phyloP scores from a whole-genome alignment of 179 eudicot genomes.

The Monotropa hypopitys region DNA sequence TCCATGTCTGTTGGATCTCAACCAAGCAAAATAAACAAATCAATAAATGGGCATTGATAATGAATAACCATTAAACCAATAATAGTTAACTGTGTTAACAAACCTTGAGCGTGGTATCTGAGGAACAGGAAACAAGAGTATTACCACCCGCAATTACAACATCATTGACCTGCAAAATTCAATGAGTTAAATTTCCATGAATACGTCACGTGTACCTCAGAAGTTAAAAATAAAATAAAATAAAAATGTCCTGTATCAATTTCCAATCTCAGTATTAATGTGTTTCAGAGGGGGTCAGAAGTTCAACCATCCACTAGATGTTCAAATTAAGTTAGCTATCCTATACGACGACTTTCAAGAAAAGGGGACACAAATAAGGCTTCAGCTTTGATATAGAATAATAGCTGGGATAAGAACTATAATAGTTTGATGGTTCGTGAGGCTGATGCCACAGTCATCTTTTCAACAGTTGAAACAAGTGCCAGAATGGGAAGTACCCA shows the following conservation, averaged over 20 bases:
- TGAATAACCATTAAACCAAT: not conserved
- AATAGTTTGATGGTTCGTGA: not conserved
- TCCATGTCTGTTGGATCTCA: slow-evolving; percentile 58
- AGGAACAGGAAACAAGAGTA: slow-evolving; percentile 91
- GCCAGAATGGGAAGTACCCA: slow-evolving; percentile 48
- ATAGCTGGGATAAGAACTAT: not conserved
- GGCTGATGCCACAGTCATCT: not conserved
- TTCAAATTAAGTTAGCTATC: not conserved
- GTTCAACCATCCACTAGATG: not conserved
- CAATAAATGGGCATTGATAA: not conserved
- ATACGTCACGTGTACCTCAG: not conserved
- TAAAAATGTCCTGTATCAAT: not conserved
- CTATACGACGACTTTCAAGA: not conserved
- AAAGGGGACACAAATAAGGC: not conserved
- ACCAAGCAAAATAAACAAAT: slow-evolving; percentile 3
- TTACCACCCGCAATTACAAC: slow-evolving; percentile 72
- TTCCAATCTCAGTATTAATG: slow-evolving; percentile 1
- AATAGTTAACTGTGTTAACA: slow-evolving; percentile 1
- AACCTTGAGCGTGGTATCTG: slow-evolving; percentile 93
- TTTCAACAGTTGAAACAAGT: slow-evolving; percentile 6
- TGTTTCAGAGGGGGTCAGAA: not conserved
- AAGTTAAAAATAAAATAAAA: not conserved
- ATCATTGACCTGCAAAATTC: slow-evolving; percentile 77
- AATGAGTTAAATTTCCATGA: not conserved
- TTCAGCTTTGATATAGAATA: not conserved